Evolutionary conservation across 176 grass and related monocot genomes (phyloP).

Genomic region (Dendrocalamus sinicus): DNA sequence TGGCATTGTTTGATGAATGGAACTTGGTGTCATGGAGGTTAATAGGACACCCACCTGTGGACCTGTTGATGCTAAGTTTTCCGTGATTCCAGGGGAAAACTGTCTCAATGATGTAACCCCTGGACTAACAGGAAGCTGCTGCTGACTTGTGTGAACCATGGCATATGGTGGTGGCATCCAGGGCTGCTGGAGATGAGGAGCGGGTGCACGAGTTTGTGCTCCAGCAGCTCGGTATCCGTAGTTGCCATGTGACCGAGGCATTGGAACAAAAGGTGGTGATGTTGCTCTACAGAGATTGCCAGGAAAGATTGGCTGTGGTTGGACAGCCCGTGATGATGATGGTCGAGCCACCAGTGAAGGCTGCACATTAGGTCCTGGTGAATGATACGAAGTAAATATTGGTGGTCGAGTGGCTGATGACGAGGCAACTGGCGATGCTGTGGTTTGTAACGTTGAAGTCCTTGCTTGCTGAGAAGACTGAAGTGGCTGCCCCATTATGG

Average conservation of each 20-base stretch:
- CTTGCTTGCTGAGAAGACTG: slow-evolving; percentile 47
- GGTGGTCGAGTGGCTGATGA: not conserved
- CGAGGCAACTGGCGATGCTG: slow-evolving; percentile 15
- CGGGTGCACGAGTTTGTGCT: slow-evolving; percentile 21
- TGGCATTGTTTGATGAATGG: not conserved
- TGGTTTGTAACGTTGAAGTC: not conserved
- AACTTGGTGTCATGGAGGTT: not conserved
- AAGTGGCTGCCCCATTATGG: slow-evolving; percentile 22
- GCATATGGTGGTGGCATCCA: slow-evolving; percentile 21
- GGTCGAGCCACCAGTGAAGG: slow-evolving; percentile 5
- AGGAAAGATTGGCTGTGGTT: slow-evolving; percentile 7
- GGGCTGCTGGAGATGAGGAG: slow-evolving; percentile 42
- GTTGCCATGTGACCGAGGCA: slow-evolving; percentile 15
- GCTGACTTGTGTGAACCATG: slow-evolving; percentile 5
- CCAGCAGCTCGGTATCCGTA: slow-evolving; percentile 12
- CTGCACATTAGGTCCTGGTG: slow-evolving; percentile 19
- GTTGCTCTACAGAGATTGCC: slow-evolving; percentile 33
- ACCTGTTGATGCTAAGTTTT: not conserved
- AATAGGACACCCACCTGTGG: not conserved
- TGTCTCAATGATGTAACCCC: slow-evolving; percentile 7
- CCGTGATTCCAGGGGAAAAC: not conserved
- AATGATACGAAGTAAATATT: not conserved
- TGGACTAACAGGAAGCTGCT: slow-evolving; percentile 15
- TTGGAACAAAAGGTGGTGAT: slow-evolving; percentile 27
- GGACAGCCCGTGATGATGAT: slow-evolving; percentile 25